Conservation (phyloP, 306 rosid genomes). For the Hippophae gyantsensis region DNA sequence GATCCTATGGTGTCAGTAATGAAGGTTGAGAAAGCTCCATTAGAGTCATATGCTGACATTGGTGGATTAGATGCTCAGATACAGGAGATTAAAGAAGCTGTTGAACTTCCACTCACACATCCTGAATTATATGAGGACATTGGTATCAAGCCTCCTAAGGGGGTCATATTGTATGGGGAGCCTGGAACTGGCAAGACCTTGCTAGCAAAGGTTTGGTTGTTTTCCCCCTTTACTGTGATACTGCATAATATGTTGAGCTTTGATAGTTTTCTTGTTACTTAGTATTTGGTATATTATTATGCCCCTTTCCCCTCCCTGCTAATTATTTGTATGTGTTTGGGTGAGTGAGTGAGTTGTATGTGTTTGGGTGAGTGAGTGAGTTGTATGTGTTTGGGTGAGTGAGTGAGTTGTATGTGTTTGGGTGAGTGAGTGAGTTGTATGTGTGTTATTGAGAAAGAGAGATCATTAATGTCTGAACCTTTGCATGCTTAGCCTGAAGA, state of each 20-base stretch:
- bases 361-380: no score
- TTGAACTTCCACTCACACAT: constrained; percentile 93
- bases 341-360: no score
- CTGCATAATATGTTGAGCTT: background rate
- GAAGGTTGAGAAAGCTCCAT: constrained; percentile 98
- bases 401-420: no score
- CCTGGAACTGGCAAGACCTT: constrained; percentile 99
- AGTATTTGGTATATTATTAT: background rate
- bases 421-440: no score
- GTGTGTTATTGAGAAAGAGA: no score
- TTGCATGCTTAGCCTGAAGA: no score
- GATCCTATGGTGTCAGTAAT: constrained; percentile 88
- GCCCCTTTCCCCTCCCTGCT: no score
- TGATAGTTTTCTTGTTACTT: background rate
- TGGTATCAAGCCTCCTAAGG: constrained; percentile 98
- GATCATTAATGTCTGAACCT: no score
- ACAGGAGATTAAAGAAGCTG: constrained; percentile 98
- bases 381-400: no score
- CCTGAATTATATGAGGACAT: constrained; percentile 96
- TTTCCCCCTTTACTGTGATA: constrained; percentile 2
- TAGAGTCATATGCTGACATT: constrained; percentile 94
- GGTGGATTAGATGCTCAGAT: constrained; percentile 98
- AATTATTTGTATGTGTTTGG: no score
- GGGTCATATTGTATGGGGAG: constrained; percentile 82
- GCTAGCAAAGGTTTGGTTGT: constrained; percentile 70